phyloP scores from a whole-genome alignment of 352 stramenopile species.

The Globisporangium alternatum region DNA sequence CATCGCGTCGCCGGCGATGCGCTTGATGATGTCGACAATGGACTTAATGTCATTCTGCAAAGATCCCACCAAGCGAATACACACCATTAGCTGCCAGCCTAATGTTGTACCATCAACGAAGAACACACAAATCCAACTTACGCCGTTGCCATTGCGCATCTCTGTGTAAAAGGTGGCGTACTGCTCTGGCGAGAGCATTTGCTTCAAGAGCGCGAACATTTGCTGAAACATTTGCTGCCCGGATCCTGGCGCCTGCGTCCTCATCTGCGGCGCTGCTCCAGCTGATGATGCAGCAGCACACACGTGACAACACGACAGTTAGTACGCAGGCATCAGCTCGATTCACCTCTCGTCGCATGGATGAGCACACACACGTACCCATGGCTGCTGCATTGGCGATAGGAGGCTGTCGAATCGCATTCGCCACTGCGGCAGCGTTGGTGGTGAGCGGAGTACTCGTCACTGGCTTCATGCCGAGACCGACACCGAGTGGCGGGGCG shows the following conservation, averaged over 20 bases:
- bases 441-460: not conserved
- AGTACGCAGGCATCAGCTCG: not conserved
- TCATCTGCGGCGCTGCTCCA: conserved; percentile 18
- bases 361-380: not conserved
- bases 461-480: conserved; percentile 12
- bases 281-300: not conserved
- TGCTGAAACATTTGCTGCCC: conserved; percentile 86
- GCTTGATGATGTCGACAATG: conserved; percentile 88
- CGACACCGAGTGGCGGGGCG: conserved; percentile 11
- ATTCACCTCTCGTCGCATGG: not conserved
- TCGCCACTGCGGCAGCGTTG: conserved; percentile 1
- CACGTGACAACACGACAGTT: not conserved
- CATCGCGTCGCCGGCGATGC: conserved; percentile 74
- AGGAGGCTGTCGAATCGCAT: not conserved
- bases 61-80: not conserved
- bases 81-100: too few species aligned
- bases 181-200: conserved; percentile 82
- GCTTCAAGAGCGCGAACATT: conserved; percentile 82
- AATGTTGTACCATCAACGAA: not conserved
- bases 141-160: conserved; percentile 77
- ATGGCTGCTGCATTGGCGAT: not conserved
- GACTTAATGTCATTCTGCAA: conserved; percentile 82
- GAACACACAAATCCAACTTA: conserved; percentile 16
- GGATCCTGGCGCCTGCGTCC: conserved; percentile 44
- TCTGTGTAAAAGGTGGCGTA: conserved; percentile 79